phyloP scores from a whole-genome alignment of 352 stramenopile species.

The Phytophthora boehmeriae region DNA sequence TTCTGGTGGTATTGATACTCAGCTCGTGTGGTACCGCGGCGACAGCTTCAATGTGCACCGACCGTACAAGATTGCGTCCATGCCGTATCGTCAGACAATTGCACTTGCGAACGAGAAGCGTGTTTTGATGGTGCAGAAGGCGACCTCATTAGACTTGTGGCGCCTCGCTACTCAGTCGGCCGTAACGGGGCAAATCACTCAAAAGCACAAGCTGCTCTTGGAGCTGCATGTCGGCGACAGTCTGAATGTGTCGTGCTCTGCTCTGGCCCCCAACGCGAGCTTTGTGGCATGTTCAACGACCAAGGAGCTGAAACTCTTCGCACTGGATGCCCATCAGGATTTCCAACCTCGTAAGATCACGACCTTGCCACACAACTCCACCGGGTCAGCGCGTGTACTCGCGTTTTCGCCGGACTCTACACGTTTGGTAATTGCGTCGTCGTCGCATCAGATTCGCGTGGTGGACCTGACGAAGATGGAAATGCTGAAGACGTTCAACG shows the following conservation, averaged over 20 bases:
- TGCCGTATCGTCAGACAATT: constrained; percentile 76
- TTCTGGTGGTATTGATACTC: constrained; percentile 93
- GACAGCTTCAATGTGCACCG: constrained; percentile 84
- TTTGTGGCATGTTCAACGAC: constrained; percentile 90
- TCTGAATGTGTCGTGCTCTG: constrained; percentile 86
- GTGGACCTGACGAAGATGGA: constrained; percentile 77
- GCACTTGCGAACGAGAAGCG: constrained; percentile 69
- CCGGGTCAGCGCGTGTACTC: constrained; percentile 63
- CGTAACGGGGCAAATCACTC: constrained; percentile 37
- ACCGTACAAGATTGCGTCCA: constrained; percentile 90
- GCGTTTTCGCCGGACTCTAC: constrained; percentile 84
- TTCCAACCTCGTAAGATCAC: constrained; percentile 67
- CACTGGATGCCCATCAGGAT: constrained; percentile 50
- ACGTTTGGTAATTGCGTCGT: constrained; percentile 69
- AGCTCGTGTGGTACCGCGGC: constrained; percentile 92
- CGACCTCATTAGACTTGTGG: constrained; percentile 79
- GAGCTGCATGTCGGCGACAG: constrained; percentile 78
- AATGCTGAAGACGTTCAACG: constrained; percentile 77
- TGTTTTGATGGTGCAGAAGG: constrained; percentile 77
- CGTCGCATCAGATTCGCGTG: constrained; percentile 71
- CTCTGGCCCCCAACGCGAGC: constrained; percentile 80
- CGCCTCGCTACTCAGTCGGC: constrained; percentile 43
- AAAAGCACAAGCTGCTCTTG: constrained; percentile 73
- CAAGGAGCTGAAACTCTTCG: constrained; percentile 90
- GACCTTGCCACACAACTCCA: constrained; percentile 36